Evolutionary conservation across 139 green algal genomes (phyloP).

Genomic region (Auxenochlorella protothecoides): DNA sequence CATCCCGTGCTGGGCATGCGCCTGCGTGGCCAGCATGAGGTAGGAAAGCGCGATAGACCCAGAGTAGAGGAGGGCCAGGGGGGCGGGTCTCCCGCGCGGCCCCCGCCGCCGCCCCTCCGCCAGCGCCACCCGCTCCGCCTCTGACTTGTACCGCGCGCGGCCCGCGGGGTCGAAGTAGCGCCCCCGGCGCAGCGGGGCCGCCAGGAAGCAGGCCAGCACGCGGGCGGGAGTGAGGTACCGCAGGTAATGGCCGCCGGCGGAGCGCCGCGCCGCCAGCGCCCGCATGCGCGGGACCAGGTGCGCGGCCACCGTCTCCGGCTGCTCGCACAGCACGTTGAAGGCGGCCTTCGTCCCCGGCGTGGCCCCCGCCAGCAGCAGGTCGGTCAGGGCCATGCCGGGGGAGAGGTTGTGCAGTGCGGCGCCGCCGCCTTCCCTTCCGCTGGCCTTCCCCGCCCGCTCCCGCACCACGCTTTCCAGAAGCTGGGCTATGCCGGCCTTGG

Average conservation of each 20-base stretch:
- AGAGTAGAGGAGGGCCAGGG: constrained; percentile 49
- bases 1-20: too few species aligned
- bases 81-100: constrained; percentile 6
- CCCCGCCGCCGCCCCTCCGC: not conserved
- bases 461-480: constrained; percentile 43
- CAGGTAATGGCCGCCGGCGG: constrained; percentile 18
- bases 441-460: constrained; percentile 26
- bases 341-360: constrained; percentile 53
- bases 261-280: constrained; percentile 31
- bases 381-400: constrained; percentile 85
- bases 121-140: constrained; percentile 49
- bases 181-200: constrained; percentile 37
- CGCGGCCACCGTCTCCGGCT: constrained; percentile 72
- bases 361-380: constrained; percentile 70
- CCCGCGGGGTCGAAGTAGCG: constrained; percentile 67
- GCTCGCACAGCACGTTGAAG: constrained; percentile 87
- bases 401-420: constrained; percentile 57
- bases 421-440: not conserved
- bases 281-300: constrained; percentile 67
- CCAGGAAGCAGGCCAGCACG: constrained; percentile 41
- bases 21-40: constrained; percentile 22
- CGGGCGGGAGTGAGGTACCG: constrained; percentile 58
- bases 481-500: constrained; percentile 72
- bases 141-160: constrained; percentile 26
- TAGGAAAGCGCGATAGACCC: constrained; percentile 31